Evolutionary conservation across 2,329 filamentous ascomycete genomes (phyloP).

Genomic region (Zymoseptoria crescenta): DNA sequence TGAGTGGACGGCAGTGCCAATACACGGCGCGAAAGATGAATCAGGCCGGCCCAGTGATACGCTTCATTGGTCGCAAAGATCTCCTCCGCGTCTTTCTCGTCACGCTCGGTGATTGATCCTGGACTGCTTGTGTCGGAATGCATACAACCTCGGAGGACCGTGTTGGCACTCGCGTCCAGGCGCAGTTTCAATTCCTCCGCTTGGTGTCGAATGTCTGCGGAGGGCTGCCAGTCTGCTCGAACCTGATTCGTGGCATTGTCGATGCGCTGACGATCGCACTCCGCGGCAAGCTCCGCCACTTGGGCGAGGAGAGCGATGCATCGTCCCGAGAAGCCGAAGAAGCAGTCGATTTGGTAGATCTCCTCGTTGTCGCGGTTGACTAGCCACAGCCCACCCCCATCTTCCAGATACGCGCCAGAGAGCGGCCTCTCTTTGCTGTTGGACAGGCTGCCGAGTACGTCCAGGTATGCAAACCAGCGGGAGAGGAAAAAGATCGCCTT

Average conservation of each 20-base stretch:
- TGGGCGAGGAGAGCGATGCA: conserved; percentile 64
- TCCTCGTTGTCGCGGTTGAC: conserved; percentile 29
- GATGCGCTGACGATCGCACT: conserved; percentile 60
- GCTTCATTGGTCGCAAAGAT: conserved; percentile 67
- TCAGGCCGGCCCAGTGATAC: conserved; percentile 70
- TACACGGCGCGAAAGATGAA: conserved; percentile 68
- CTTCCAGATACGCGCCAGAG: conserved; percentile 33
- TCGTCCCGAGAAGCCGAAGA: conserved; percentile 68
- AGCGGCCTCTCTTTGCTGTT: conserved; percentile 39
- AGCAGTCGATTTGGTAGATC: conserved; percentile 63
- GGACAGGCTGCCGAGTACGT: conserved; percentile 65
- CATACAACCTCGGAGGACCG: conserved; percentile 37
- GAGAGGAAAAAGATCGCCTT: conserved; percentile 65
- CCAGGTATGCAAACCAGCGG: conserved; percentile 78
- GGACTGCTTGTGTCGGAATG: conserved; percentile 35
- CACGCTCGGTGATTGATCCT: conserved; percentile 24
- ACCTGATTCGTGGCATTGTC: conserved; percentile 43
- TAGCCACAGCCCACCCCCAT: conserved; percentile 29
- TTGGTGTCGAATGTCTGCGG: conserved; percentile 44
- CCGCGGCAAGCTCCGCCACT: conserved; percentile 62
- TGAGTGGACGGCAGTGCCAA: conserved; percentile 54
- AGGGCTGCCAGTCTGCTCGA: conserved; percentile 51
- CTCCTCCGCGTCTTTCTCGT: conserved; percentile 52
- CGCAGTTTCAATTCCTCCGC: conserved; percentile 55
- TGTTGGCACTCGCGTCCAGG: conserved; percentile 47